phyloP scores from a whole-genome alignment of 2,329 filamentous ascomycete genomes.

The Talaromyces pinophilus region DNA sequence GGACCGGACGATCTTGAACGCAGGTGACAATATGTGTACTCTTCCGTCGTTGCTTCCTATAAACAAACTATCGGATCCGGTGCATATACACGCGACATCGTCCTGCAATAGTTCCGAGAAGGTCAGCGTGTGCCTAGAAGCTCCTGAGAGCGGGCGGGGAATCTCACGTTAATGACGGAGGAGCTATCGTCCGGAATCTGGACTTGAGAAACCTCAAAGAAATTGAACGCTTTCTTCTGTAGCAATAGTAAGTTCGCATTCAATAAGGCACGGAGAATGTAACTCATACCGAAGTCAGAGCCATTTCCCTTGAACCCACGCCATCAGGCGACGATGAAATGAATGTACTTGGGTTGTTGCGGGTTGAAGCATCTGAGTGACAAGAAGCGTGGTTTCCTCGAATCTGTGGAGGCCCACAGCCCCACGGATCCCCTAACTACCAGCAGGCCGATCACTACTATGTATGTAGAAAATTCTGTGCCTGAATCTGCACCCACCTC shows the following conservation, averaged over 20 bases:
- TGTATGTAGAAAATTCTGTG: too few species aligned
- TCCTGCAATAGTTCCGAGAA: conserved; percentile 41
- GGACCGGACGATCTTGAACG: conserved; percentile 81
- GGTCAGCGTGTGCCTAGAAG: conserved; percentile 13
- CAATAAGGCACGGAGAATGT: background rate
- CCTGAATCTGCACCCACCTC: too few species aligned
- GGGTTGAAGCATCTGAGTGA: conserved; percentile 14
- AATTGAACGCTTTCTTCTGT: conserved; percentile 99
- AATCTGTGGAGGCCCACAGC: too few species aligned
- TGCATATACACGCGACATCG: conserved; percentile 79
- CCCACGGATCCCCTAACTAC: too few species aligned
- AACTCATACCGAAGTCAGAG: conserved; percentile 44
- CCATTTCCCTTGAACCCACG: conserved; percentile 41
- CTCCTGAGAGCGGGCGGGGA: conserved; percentile 5
- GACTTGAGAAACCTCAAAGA: conserved; percentile 92
- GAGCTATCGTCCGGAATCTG: conserved; percentile 76
- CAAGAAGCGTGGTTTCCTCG: too few species aligned
- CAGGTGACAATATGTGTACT: conserved; percentile 82
- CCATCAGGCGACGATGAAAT: conserved; percentile 30
- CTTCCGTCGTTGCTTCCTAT: conserved; percentile 81
- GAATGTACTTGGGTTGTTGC: conserved; percentile 14
- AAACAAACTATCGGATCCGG: conserved; percentile 86
- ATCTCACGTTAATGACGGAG: conserved; percentile 72
- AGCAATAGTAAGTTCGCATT: background rate
- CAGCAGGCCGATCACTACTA: too few species aligned